Base-by-base conservation (phyloP, 2,329 filamentous ascomycete species). In the Aureobasidium vineae region DNA sequence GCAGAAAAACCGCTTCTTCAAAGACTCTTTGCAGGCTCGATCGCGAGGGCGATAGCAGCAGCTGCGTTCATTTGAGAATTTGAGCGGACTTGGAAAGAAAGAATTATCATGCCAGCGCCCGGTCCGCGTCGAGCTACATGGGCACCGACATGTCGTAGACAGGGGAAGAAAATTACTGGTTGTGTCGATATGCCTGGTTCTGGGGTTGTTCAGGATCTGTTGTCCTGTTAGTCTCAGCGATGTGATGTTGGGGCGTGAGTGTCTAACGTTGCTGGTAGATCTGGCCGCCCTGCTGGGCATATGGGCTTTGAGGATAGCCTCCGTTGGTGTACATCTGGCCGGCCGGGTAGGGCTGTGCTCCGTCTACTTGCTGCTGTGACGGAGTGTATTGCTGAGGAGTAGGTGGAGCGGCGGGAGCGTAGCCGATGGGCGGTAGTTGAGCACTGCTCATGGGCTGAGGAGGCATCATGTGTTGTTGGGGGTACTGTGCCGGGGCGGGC, bases 271-370 rank as follows among this genome's bases (percentile, higher is more conserved):
- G 75, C 70, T 75, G 75, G 69, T 83, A 83, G 74, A 81, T 81
- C 71, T 81, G 76, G 71, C 78, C 79, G 70, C 79, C 79, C 68
- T 76, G 78, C 68, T 76, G 78, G 38, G 72, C 77, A 71, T 83
- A 83, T 19, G 81, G 81, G 67, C 81, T 83, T 71, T 81, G 81
- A 31, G 81, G 81, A 70, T 83, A 83, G 75, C 80, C 81, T 15
- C 59, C 59, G 16, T 63, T 63, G 74, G 77, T 73, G 73, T 81
- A 82, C 69, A 79, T 75, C 71, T 77, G 76, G 64, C 75, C 76
- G 70, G 73, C 73, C 45, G 61, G 61, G 75, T 83, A 83, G 76
- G 83, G 81, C 71, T 78, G 77, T 71, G 82, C 81, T 71, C 80
- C 79, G 68, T 83, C 81, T 65, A 81, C 76, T 66, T 81, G 77